Evolutionary conservation across 2,329 filamentous ascomycete genomes (phyloP), one percentile per base, ranked within the genome.

Genomic region (Fusarium graminum): DNA sequence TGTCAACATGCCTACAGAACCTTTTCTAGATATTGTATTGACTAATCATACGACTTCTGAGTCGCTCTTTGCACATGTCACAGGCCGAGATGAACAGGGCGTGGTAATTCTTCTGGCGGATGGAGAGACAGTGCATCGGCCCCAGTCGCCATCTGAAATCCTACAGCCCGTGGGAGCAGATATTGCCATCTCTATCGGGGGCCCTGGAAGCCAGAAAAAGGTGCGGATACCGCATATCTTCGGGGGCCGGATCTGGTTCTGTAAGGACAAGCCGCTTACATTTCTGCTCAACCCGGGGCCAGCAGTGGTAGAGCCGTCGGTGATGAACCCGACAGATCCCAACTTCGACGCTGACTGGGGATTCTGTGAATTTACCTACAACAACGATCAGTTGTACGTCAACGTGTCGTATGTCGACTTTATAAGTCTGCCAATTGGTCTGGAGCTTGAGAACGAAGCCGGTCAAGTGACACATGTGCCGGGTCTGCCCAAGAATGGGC

Each of bases 321-420:
- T 90, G 26, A 90, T 86, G 30, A 93, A 93, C 75, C 75, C 82
- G 0, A 75, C 82, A 0, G 90, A 92, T 71, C 77, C 82, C 3
- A 92, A 91, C 74, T 87, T 88, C 73, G 79, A 84, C 34, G 78
- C 85, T 43, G 78, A 82, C 59, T 92, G 89, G 89, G 85, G 83
- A 28, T 92, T 92, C 73, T 87, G 84, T 78, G 90, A 92, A 76
- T 88, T 91, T 70, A 90, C 88, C 16, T 90, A 85, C 77, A 90
- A 90, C 75, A 70, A 77, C 34, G 72, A 75, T 30, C 82, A 90
- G 75, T 77, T 91, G 7, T 92, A 86, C 72, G 87, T 86, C 69
- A 91, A 91, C 69, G 88, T 94, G 70, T 87, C 83, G 63, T 90
- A 90, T 74, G 92, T 94, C 52, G 91, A 94, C 79, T 94, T 94